These are phyloP conservation scores for Arxiozyma bovina DNA, from an alignment of 1,139 yeast genomes.

Conservation along the genomic window DNA sequence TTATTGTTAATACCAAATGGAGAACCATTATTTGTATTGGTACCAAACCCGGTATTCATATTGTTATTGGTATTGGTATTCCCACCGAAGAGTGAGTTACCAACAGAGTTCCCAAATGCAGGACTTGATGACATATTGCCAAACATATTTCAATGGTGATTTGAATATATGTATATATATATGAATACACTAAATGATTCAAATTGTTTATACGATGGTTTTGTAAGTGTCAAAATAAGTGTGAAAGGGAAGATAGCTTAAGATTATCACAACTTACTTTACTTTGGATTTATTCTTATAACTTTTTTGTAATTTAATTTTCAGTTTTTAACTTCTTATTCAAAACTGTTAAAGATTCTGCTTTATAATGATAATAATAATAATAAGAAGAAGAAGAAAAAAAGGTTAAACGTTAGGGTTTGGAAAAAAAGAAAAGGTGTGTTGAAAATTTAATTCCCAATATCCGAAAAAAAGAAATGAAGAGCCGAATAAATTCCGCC, in stretches of 20 bases:
- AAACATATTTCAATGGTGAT: constrained; percentile 15
- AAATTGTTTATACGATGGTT: too few species aligned
- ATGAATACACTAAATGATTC: not conserved
- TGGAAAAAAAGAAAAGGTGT: too few species aligned
- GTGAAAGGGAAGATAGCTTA: too few species aligned
- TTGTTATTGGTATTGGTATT: constrained; percentile 9
- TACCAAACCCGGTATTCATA: constrained; percentile 18
- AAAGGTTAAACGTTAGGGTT: not conserved
- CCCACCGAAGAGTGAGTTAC: not conserved
- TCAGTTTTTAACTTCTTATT: too few species aligned
- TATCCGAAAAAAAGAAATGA: not conserved
- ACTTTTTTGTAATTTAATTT: not conserved
- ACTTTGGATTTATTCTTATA: not conserved
- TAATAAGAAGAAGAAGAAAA: too few species aligned
- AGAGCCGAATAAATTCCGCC: not conserved
- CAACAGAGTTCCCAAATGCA: constrained; percentile 20
- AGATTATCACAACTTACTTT: too few species aligned
- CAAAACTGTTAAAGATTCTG: too few species aligned
- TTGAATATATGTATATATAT: not conserved
- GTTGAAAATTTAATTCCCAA: not conserved
- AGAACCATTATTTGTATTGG: constrained; percentile 23
- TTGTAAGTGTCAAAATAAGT: not conserved
- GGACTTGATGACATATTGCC: constrained; percentile 11
- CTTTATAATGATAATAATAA: too few species aligned
- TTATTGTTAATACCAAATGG: constrained; percentile 35